A percentile compares a stretch with the other conserved stretches of the same genome.
Evolutionary conservation across 78 protist genomes (phyloP).

Genomic region (Acrasis kona): DNA sequence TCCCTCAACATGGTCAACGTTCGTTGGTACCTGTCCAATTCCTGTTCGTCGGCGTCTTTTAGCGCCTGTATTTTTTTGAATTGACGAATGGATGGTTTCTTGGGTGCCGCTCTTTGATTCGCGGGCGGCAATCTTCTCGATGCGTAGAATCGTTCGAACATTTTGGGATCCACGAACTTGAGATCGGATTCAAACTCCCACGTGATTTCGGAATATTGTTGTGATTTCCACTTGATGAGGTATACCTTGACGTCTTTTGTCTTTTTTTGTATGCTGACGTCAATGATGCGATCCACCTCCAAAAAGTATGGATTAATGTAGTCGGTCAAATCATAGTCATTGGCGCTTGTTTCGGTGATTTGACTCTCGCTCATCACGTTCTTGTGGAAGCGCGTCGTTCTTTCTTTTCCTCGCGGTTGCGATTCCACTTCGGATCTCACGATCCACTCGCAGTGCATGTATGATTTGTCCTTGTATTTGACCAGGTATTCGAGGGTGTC

Average conservation of each 20-base stretch:
- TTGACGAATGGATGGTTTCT: neutral
- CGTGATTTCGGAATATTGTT: conserved; percentile 45
- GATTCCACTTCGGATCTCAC: neutral
- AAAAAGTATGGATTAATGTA: neutral
- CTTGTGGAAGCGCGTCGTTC: neutral
- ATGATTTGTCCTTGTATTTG: conserved; percentile 4
- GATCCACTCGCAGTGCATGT: conserved; percentile 17
- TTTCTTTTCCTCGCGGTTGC: neutral
- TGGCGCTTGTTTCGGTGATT: neutral
- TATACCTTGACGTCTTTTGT: neutral
- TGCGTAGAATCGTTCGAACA: neutral
- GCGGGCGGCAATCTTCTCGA: neutral
- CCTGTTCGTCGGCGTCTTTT: conserved; percentile 4
- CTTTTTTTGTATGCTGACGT: neutral
- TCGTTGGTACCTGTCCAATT: too few relatives aligned
- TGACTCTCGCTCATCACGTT: neutral
- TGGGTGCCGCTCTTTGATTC: neutral
- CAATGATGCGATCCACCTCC: conserved; percentile 1
- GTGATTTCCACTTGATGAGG: conserved; percentile 55
- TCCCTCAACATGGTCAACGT: too few relatives aligned
- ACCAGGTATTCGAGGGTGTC: conserved; percentile 23
- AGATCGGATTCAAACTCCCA: conserved; percentile 58
- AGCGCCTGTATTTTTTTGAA: conserved; percentile 4
- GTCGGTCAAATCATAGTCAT: neutral
- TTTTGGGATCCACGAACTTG: neutral